A percentile compares a stretch with the other conserved stretches of the same genome.
Conservation (phyloP, 2,329 filamentous ascomycete genomes). For the Cladosporium phlei region DNA sequence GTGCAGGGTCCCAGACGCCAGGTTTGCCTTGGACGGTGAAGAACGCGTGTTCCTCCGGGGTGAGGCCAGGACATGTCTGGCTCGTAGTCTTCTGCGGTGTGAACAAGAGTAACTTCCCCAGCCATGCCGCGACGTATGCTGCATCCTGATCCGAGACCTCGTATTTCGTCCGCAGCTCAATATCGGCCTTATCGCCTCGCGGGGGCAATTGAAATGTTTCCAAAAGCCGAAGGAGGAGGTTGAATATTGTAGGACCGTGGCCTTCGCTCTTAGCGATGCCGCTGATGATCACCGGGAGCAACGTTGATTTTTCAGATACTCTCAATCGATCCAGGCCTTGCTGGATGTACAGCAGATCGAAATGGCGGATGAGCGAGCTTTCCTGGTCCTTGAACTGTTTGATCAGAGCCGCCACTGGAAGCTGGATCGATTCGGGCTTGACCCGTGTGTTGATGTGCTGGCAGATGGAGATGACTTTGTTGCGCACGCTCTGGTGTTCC, state of each 20-base stretch:
- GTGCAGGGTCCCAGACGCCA: constrained; percentile 61
- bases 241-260: constrained; percentile 67
- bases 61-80: constrained; percentile 56
- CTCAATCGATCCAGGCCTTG: constrained; percentile 67
- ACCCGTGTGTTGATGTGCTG: constrained; percentile 66
- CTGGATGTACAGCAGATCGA: constrained; percentile 84
- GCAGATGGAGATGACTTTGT: constrained; percentile 69
- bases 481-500: constrained; percentile 71
- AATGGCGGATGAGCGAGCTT: constrained; percentile 72
- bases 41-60: constrained; percentile 63
- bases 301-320: constrained; percentile 59
- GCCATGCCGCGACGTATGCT: constrained; percentile 65
- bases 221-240: constrained; percentile 73
- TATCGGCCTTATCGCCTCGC: constrained; percentile 74
- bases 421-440: constrained; percentile 59
- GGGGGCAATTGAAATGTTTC: constrained; percentile 66
- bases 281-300: constrained; percentile 66
- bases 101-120: constrained; percentile 72
- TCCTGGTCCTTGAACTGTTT: constrained; percentile 81
- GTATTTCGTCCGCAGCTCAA: constrained; percentile 59
- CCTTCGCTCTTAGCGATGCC: constrained; percentile 58
- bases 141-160: constrained; percentile 69
- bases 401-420: constrained; percentile 79
- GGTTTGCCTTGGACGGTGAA: constrained; percentile 62
- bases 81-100: constrained; percentile 36